Evolutionary conservation across 2,329 filamentous ascomycete genomes (phyloP).

Genomic region (Raffaelea ambrosiae): DNA sequence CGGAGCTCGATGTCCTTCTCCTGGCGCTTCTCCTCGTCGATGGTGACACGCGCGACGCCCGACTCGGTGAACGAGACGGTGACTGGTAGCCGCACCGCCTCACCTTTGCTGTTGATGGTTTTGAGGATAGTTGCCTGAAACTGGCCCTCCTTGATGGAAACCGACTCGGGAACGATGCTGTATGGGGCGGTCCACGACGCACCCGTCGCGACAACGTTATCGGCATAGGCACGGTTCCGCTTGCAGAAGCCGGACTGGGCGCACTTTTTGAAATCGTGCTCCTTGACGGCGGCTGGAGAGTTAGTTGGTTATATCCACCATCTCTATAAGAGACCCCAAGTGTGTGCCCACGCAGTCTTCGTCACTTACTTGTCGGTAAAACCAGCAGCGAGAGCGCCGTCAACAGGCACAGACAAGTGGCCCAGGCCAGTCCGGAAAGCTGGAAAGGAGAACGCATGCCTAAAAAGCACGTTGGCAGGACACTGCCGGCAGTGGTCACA

Average conservation of each 20-base stretch:
- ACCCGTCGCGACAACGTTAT: slow-evolving; percentile 57
- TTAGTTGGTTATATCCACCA: not conserved
- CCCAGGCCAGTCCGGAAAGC: slow-evolving; percentile 52
- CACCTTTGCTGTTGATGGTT: slow-evolving; percentile 54
- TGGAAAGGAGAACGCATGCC: slow-evolving; percentile 41
- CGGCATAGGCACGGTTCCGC: slow-evolving; percentile 84
- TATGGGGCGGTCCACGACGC: slow-evolving; percentile 75
- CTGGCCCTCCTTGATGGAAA: slow-evolving; percentile 70
- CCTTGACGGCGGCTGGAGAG: slow-evolving; percentile 69
- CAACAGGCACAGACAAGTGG: slow-evolving; percentile 52
- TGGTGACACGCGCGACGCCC: slow-evolving; percentile 74
- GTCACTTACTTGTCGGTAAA: slow-evolving; percentile 57
- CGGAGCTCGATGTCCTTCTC: slow-evolving; percentile 84
- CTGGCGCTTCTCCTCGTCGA: slow-evolving; percentile 86
- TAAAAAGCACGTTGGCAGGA: slow-evolving; percentile 7
- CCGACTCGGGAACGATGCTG: slow-evolving; percentile 59
- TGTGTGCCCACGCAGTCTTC: no score
- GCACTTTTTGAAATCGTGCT: slow-evolving; percentile 96
- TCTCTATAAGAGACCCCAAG: no score
- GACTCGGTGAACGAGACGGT: slow-evolving; percentile 84
- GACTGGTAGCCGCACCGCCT: slow-evolving; percentile 71
- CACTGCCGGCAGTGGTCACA: slow-evolving; percentile 4
- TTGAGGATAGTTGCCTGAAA: slow-evolving; percentile 78
- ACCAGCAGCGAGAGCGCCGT: slow-evolving; percentile 41
- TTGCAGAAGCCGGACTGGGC: slow-evolving; percentile 95